Evolutionary conservation across 257 asterid species (phyloP).

Genomic region (Penstemon davidsonii): DNA sequence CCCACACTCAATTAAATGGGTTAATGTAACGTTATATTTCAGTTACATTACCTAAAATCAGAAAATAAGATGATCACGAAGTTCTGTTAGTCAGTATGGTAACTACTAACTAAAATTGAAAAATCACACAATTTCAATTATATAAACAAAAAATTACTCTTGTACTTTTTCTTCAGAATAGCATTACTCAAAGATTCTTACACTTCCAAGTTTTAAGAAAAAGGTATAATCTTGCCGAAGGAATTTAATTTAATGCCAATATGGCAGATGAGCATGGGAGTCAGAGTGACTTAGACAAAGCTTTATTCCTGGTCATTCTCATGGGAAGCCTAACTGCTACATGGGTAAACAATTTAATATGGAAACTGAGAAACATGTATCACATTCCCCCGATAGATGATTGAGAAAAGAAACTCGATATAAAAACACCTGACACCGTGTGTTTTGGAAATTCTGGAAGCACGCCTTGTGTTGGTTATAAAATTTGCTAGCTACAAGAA

Average conservation of each 20-base stretch:
- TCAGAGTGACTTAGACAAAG: conserved; percentile 1
- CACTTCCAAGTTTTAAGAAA: too few relatives aligned
- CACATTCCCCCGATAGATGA: not conserved
- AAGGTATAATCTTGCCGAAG: too few relatives aligned
- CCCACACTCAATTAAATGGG: too few relatives aligned
- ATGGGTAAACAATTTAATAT: not conserved
- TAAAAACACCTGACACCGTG: not conserved
- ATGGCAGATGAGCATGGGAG: not conserved
- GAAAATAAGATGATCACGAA: conserved; percentile 1
- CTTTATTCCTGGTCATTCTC: conserved; percentile 1
- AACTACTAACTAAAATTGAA: not conserved
- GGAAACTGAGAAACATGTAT: not conserved
- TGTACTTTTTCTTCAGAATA: too few relatives aligned
- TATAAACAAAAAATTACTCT: too few relatives aligned
- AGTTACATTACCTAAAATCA: not conserved
- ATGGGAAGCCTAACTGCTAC: not conserved
- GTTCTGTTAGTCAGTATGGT: not conserved
- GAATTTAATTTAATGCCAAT: not conserved
- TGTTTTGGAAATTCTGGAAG: too few relatives aligned
- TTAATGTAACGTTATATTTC: not conserved
- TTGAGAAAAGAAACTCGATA: not conserved
- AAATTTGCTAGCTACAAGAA: not conserved
- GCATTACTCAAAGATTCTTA: too few relatives aligned
- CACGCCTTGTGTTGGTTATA: too few relatives aligned
- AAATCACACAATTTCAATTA: not conserved